Evolutionary conservation across 2,329 filamentous ascomycete species (phyloP), one percentile per base, ranked within the genome.

Genomic region (Apiospora sp.): DNA sequence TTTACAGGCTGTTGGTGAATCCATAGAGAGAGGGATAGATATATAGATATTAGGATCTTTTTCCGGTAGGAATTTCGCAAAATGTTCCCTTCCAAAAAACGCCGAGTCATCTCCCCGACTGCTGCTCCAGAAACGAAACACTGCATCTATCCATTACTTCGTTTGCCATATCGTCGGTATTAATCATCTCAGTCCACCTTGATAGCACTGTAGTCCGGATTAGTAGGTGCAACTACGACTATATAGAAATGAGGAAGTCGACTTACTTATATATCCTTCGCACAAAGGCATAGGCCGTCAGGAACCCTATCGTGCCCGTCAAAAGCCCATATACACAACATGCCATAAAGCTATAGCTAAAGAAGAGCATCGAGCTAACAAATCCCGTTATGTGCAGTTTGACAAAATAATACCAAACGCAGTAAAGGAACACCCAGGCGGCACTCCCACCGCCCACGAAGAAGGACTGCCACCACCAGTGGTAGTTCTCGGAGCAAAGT

Each of bases 381-480:
- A 96, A 92, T 6, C 94, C 94, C 7, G 90, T 89, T 75, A 97
- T 94, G 81, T 95, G 92, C 72, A 97, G 87, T 81, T 93, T 94
- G 75, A 90, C 91, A 77, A 91, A 88, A 83, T 94, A 97, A 84
- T 96, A 97, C 92, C 93, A 97, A 69, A 92, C 85, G 81, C 93
- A 94, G 84, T 96, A 97, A 49, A 90, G 81, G 80, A 96, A 96
- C 49, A 97, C 90, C 94, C 94, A 97, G 73, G 94, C 82, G 8
- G 92, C 90, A 76, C 92, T 94, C 76, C 92, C 90, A 68, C 92
- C 92, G 64, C 94, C 94, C 12, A 95, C 89, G 68, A 94, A 83
- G 84, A 97, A 96, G 70, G 92, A 94, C 81, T 94, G 93, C 94
- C 94, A 97, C 93, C 93, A 96, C 94, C 94, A 97, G 81, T 94